Evolutionary conservation across 441 rosid species (phyloP), one percentile per base, ranked within the genome.

Genomic region (Brassica balearica): DNA sequence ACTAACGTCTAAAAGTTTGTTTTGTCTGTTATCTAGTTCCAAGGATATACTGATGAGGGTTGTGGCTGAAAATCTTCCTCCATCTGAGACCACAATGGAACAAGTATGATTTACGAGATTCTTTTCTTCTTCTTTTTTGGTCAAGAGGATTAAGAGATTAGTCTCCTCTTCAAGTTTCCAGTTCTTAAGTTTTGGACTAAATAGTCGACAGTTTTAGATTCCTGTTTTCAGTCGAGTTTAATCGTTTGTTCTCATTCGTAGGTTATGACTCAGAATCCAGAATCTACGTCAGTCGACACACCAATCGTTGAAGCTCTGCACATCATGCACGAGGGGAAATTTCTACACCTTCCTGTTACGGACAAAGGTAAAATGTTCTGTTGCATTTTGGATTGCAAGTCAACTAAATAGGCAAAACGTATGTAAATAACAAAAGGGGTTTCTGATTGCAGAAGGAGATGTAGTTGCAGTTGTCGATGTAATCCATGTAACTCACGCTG

Each of bases 241-340:
- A 63, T 59, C 6, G 34, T 74, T 71, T 72, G 10, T 38, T 29
- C 55, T 67, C 23, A 36, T 66, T 68, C 60, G 55, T 76, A 96
- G 99, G 93, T 94, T 78, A 94, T 96, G 99, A 96, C 98, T 81
- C 92, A 86, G 36, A 91, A 96, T 84, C 98, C 98, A 77, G 98
- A 90, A 84, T 96, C 95, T 73, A 93, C 96, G 41, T 84, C 88
- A 7, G 80, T 88, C 65, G 99, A 94, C 63, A 94, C 94, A 11
- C 93, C 99, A 77, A 88, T 96, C 64, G 97, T 92, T 72, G 98
- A 94, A 89, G 98, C 98, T 34, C 81, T 94, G 73, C 97, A 96
- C 81, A 81, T 84, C 55, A 96, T 96, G 99, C 98, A 96, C 62
- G 91, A 94, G 69, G 96, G 99, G 59, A 96, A 92, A 83, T 96